Evolutionary conservation across 192 early-diverging fungal species (phyloP), one percentile per base, ranked within the genome.

Genomic region (Coemansia sp.): DNA sequence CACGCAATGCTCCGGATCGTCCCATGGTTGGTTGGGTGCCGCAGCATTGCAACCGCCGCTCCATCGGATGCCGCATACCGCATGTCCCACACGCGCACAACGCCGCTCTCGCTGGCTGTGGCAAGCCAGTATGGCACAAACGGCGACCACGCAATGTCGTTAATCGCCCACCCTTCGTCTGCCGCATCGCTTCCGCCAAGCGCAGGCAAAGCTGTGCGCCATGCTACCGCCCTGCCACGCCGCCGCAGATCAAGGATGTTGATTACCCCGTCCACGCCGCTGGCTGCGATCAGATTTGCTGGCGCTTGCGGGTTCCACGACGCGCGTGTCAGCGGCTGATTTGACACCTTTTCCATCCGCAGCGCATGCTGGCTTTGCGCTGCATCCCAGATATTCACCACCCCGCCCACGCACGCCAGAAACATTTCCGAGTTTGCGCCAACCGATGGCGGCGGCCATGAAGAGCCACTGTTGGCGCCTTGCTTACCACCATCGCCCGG

Each of bases 101-200:
- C 73, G 1, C 79, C 81, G 68, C 85, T 84, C 43, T 89, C 88
- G 67, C 86, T 87, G 21, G 82, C 76, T 6, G 80, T 85, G 0
- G 91, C 90, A 53, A 93, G 66, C 92, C 90, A 92, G 70, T 91
- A 90, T 15, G 92, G 92, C 53, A 91, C 71, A 66, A 90, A 91
- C 24, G 91, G 90, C 63, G 87, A 90, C 85, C 91, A 92, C 26
- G 81, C 65, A 11, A 90, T 82, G 24, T 85, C 78, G 11, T 83
- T 88, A 11, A 89, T 76, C 1, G 81, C 36, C 11, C 60, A 59
- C 35, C 64, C 64, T 43, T 63, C 51, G 67, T 52, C 63, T 2
- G 61, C 63, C 6, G 43, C 52, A 0, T 43, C 52, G 6, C n/a
- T 57, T 23, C 43, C 33, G 41, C 63, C 63, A 8, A 52, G 5